Percentiles rank a stretch among this genome's conserved stretches.
These are phyloP conservation scores for Saccharum spontaneum DNA, from an alignment of 176 grass and related monocot genomes.

Conservation along the genomic window DNA sequence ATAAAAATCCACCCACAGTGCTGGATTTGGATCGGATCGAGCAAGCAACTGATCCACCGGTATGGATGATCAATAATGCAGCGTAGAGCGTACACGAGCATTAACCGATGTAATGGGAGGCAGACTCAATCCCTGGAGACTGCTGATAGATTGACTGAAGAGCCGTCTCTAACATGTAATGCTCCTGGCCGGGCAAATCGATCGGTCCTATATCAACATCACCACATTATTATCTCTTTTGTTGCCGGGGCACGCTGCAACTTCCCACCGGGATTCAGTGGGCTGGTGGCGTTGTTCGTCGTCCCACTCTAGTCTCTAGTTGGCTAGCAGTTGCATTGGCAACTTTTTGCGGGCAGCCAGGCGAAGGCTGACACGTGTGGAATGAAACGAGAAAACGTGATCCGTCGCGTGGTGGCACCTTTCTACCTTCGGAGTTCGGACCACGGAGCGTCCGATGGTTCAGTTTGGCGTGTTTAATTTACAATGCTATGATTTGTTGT, in stretches of 20 bases:
- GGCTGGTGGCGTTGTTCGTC: constrained; percentile 20
- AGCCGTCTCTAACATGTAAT: not conserved
- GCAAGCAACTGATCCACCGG: not conserved
- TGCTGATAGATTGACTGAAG: constrained; percentile 2
- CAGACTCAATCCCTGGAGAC: not conserved
- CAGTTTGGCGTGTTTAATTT: not conserved
- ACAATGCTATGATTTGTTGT: not conserved
- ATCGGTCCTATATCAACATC: not conserved
- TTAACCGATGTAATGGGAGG: not conserved
- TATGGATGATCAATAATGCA: not conserved
- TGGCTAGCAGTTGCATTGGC: not conserved
- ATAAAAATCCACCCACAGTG: not conserved
- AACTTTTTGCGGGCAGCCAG: constrained; percentile 9
- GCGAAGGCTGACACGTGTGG: not conserved
- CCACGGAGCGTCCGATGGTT: not conserved
- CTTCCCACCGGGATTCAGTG: constrained; percentile 10
- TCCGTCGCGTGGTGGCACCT: too few species aligned
- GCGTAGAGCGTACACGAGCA: not conserved
- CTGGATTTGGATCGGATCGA: not conserved
- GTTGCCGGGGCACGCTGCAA: not conserved
- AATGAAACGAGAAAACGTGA: not conserved
- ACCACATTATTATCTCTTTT: constrained; percentile 2
- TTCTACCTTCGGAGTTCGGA: not conserved
- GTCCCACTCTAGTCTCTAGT: not conserved
- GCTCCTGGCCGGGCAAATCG: not conserved